Evolutionary conservation across 495 filamentous ascomycete genomes (phyloP), one percentile per base, ranked within the genome.

Genomic region (Pyrenopolyporus hunteri): DNA sequence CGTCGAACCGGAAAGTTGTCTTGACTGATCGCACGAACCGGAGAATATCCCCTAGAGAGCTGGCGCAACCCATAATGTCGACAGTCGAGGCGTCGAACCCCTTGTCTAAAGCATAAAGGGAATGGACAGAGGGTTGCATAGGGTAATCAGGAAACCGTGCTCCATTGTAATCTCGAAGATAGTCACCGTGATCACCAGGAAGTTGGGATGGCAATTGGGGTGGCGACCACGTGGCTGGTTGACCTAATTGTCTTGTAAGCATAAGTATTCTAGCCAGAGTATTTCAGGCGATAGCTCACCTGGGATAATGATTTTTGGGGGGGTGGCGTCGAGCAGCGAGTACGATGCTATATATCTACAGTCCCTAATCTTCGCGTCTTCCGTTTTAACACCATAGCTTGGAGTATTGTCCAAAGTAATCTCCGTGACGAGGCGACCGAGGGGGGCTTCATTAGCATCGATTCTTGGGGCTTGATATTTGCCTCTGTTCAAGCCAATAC

Each of bases 1-100:
- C 76, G 16, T 82, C 66, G 49, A 89, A 82, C 2, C 87, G 76
- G 64, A 88, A 90, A 0, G 75, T 49, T 11, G 51, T 54, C 36
- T 80, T 70, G 8, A 73, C 46, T 1, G 73, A 64, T 23, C 78
- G 70, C n/a, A 75, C 75, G 63, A 87, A 85, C 11, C 83, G 77
- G 3, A 85, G 59, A 11, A 77, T 64, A 17, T 77, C 74, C 3
- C 84, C 83, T 16, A 90, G 20, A 0, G 85, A 87, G 63, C 83
- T 89, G 2, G 75, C 71, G 55, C 88, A 90, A 0, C 74, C 84
- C 23, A 90, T 70, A 17, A 90, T 69, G 53, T 90, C 85, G n/a
- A 89, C 49, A 7, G 60, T 47, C n/a, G 68, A 59, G 8, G 71
- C 47, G 16, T 48, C 50, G 4, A 70, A 68, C 17, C 54, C 37